phyloP scores from a whole-genome alignment of 768 basidiomycete genomes.

The Pleurotus tuber-regium region DNA sequence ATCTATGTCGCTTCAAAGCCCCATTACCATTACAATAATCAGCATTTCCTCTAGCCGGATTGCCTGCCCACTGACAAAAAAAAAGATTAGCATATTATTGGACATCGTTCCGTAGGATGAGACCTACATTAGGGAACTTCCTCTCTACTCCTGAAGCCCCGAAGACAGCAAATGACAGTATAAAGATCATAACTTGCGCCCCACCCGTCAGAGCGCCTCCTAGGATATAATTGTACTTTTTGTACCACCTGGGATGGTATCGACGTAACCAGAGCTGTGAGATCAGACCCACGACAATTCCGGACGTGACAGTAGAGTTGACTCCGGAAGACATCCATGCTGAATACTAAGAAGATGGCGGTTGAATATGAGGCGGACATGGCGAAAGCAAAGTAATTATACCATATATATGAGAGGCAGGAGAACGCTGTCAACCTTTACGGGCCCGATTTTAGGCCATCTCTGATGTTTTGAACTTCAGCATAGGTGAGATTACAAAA shows the following conservation, averaged over 20 bases:
- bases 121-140: slow-evolving; percentile 45
- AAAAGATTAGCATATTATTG: not conserved
- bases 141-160: slow-evolving; percentile 49
- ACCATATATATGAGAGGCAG: slow-evolving; percentile 58
- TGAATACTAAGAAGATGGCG: slow-evolving; percentile 28
- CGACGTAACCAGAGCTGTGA: slow-evolving; percentile 60
- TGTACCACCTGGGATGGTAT: slow-evolving; percentile 64
- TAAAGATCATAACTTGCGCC: slow-evolving; percentile 61
- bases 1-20: slow-evolving; percentile 27
- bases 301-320: slow-evolving; percentile 47
- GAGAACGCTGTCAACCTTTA: slow-evolving; percentile 46
- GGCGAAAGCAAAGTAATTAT: not conserved
- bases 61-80: slow-evolving; percentile 46
- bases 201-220: slow-evolving; percentile 67
- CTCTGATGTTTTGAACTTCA: slow-evolving; percentile 35
- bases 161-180: slow-evolving; percentile 63
- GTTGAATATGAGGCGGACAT: not conserved
- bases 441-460: slow-evolving; percentile 51
- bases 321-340: slow-evolving; percentile 47
- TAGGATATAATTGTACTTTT: slow-evolving; percentile 62
- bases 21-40: slow-evolving; percentile 63
- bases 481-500: no score
- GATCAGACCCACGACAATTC: slow-evolving; percentile 48
- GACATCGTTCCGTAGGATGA: not conserved
- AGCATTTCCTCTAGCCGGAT: slow-evolving; percentile 48